Conservation (phyloP, 768 basidiomycete species). For the Hemileccinum impolitum region DNA sequence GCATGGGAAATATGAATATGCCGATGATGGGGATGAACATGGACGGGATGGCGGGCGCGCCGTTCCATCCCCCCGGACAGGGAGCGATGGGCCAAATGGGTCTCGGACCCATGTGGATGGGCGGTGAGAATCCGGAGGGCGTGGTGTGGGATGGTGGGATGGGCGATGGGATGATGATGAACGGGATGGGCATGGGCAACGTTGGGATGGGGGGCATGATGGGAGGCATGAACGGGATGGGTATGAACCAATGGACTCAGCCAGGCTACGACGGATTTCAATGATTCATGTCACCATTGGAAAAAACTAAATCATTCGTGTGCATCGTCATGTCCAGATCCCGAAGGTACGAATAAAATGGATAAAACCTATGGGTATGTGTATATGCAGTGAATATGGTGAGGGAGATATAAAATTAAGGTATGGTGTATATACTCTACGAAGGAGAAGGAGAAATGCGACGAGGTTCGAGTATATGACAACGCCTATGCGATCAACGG, state of each 20-base stretch:
- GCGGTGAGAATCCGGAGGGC: conserved; percentile 28
- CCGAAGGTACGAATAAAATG: conserved; percentile 6
- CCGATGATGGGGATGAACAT: conserved; percentile 42
- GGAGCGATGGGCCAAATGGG: conserved; percentile 23
- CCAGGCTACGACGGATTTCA: conserved; percentile 33
- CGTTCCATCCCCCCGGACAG: conserved; percentile 23
- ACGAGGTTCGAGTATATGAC: conserved; percentile 2
- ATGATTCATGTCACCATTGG: conserved; percentile 8
- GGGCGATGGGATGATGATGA: conserved; percentile 44
- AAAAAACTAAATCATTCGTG: background rate
- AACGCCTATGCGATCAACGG: conserved; percentile 13
- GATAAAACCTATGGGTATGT: conserved; percentile 22
- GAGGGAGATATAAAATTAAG: conserved; percentile 21
- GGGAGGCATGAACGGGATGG: conserved; percentile 35
- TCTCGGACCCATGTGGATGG: conserved; percentile 34
- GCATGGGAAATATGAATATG: conserved; percentile 37
- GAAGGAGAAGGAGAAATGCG: conserved; percentile 16
- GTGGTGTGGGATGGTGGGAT: conserved; percentile 38
- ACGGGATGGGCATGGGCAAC: conserved; percentile 34
- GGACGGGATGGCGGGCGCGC: conserved; percentile 27
- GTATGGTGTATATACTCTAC: conserved; percentile 48
- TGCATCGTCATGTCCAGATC: conserved; percentile 3
- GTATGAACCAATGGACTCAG: conserved; percentile 40
- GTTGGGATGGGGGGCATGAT: conserved; percentile 33
- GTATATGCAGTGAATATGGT: conserved; percentile 25